phyloP scores from a whole-genome alignment of 495 filamentous ascomycete species.

The Aspergillus coremiiformis region DNA sequence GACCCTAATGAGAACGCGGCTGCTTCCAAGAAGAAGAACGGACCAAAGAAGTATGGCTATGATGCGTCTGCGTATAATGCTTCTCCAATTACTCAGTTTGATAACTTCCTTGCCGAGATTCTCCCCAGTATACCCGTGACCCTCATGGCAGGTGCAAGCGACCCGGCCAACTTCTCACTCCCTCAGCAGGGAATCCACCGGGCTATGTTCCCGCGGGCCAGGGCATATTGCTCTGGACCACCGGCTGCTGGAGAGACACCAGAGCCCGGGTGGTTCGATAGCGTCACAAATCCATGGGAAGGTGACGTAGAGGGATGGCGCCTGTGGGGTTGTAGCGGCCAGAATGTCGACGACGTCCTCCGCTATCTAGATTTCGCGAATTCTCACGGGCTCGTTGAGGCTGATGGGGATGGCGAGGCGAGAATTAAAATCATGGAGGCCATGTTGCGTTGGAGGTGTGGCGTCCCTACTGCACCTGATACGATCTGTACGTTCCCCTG shows the following conservation, averaged over 20 bases:
- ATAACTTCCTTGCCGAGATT: slow-evolving; percentile 71
- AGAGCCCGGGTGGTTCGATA: slow-evolving; percentile 73
- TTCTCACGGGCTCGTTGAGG: slow-evolving; percentile 18
- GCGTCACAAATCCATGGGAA: slow-evolving; percentile 89
- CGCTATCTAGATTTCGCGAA: slow-evolving; percentile 62
- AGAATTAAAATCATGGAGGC: slow-evolving; percentile 82
- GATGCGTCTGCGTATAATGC: slow-evolving; percentile 83
- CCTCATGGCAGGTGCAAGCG: slow-evolving; percentile 63
- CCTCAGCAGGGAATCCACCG: slow-evolving; percentile 79
- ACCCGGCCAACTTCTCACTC: slow-evolving; percentile 73
- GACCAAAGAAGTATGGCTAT: slow-evolving; percentile 85
- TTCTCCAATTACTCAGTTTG: slow-evolving; percentile 70
- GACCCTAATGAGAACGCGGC: slow-evolving; percentile 30
- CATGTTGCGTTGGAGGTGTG: slow-evolving; percentile 82
- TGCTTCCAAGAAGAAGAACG: slow-evolving; percentile 35
- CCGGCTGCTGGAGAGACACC: slow-evolving; percentile 36
- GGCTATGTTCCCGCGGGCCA: slow-evolving; percentile 69
- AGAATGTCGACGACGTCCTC: slow-evolving; percentile 89
- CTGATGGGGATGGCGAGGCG: slow-evolving; percentile 46
- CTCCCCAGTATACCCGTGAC: slow-evolving; percentile 78
- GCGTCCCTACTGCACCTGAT: slow-evolving; percentile 93
- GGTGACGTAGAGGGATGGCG: slow-evolving; percentile 82
- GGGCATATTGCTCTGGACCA: slow-evolving; percentile 53
- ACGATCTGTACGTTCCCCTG: slow-evolving; percentile 68
- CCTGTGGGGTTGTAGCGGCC: slow-evolving; percentile 75